Conservation (phyloP, 1,284 basidiomycete species). For the Apiotrichum mycotoxinovorans region DNA sequence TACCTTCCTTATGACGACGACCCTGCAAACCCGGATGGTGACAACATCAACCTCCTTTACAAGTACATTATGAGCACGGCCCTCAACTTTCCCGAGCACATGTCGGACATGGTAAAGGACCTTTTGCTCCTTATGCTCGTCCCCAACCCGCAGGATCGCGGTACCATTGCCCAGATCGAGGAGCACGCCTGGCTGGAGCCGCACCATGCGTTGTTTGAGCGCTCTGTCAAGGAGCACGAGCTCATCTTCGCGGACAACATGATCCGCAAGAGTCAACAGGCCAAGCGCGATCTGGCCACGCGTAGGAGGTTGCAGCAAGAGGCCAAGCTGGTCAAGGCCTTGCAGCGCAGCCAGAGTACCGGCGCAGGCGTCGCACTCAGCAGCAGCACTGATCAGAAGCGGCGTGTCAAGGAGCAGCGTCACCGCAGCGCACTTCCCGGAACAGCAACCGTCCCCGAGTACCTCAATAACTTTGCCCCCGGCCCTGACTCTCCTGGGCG, state of each 20-base stretch:
- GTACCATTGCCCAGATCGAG: conserved; percentile 72
- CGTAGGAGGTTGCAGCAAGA: conserved; percentile 41
- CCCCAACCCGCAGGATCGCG: conserved; percentile 69
- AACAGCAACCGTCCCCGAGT: conserved; percentile 45
- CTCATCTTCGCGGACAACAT: conserved; percentile 75
- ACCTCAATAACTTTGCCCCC: conserved; percentile 26
- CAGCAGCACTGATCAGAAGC: conserved; percentile 28
- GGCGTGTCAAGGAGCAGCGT: conserved; percentile 31
- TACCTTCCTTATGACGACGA: conserved; percentile 99
- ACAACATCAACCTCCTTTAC: conserved; percentile 99
- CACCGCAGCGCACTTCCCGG: conserved; percentile 51
- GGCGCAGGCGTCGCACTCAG: conserved; percentile 18
- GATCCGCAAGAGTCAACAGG: conserved; percentile 72
- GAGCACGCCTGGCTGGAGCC: conserved; percentile 74
- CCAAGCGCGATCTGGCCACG: conserved; percentile 58
- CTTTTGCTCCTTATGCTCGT: conserved; percentile 80
- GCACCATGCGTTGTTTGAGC: conserved; percentile 65
- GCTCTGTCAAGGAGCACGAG: conserved; percentile 73
- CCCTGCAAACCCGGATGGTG: conserved; percentile 95
- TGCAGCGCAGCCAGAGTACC: conserved; percentile 41
- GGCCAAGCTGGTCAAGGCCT: conserved; percentile 29
- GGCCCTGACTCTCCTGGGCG: neutral
- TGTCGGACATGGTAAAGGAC: conserved; percentile 72
- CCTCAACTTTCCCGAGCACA: conserved; percentile 89
- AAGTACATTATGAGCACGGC: conserved; percentile 98